Evolutionary conservation across 176 grass and related monocot species (phyloP).

Genomic region (Phyllostachys edulis): DNA sequence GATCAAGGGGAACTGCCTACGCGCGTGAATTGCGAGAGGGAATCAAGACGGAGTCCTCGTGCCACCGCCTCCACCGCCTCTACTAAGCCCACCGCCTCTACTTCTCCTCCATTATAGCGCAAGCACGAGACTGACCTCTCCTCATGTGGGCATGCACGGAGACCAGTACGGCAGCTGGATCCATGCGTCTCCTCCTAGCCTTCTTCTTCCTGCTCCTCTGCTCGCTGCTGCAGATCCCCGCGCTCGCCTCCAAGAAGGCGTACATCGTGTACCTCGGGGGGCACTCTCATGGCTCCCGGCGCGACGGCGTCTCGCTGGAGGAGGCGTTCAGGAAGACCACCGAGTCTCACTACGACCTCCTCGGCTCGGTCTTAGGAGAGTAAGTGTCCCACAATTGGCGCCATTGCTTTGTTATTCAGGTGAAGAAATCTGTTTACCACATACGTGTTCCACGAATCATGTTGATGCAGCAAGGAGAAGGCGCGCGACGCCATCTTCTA

Average conservation of each 20-base stretch:
- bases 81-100: background rate
- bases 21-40: background rate
- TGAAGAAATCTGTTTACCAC: background rate
- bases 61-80: no score
- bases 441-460: no score
- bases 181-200: slow-evolving; percentile 11
- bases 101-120: slow-evolving; percentile 16
- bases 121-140: background rate
- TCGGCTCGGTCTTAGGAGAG: slow-evolving; percentile 54
- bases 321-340: slow-evolving; percentile 14
- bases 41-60: slow-evolving; percentile 20
- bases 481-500: slow-evolving; percentile 69
- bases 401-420: background rate
- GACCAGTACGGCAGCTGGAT: background rate
- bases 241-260: slow-evolving; percentile 23
- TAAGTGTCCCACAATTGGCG: slow-evolving; percentile 27
- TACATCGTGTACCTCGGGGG: slow-evolving; percentile 86
- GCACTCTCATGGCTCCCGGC: slow-evolving; percentile 21
- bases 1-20: slow-evolving; percentile 3
- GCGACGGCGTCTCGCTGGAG: slow-evolving; percentile 21
- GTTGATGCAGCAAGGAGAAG: slow-evolving; percentile 42
- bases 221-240: background rate
- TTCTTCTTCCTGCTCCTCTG: background rate
- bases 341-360: slow-evolving; percentile 63
- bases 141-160: slow-evolving; percentile 12